These are phyloP conservation scores for Aspergillus haitiensis DNA, from an alignment of 495 filamentous ascomycete species.

Conservation along the genomic window DNA sequence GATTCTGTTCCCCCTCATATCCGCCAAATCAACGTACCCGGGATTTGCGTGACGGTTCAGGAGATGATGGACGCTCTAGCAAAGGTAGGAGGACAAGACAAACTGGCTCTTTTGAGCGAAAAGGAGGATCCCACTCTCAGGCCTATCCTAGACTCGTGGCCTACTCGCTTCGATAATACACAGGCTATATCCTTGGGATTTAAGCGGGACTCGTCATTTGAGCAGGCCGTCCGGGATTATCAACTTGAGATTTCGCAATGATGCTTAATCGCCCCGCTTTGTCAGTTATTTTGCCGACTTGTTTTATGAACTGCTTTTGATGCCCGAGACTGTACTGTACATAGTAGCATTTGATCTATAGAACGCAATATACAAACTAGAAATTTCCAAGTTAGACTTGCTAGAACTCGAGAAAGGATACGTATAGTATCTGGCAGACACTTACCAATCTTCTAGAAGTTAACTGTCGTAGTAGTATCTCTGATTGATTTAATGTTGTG, in stretches of 20 bases:
- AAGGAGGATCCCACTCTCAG: constrained; percentile 59
- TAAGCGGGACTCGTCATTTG: constrained; percentile 55
- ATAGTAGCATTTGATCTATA: constrained; percentile 4
- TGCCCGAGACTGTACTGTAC: constrained; percentile 9
- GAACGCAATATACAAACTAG: too few species aligned
- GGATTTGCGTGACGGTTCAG: constrained; percentile 65
- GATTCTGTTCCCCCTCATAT: constrained; percentile 54
- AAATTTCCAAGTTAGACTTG: too few species aligned
- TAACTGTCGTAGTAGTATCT: not conserved
- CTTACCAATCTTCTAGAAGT: not conserved
- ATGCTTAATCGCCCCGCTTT: not conserved
- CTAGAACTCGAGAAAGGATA: too few species aligned
- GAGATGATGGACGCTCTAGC: constrained; percentile 71
- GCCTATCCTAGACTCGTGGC: constrained; percentile 68
- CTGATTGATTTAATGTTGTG: not conserved
- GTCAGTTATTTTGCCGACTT: not conserved
- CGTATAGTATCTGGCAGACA: too few species aligned
- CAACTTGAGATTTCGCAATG: constrained; percentile 33
- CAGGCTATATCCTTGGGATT: constrained; percentile 60
- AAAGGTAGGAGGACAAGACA: constrained; percentile 65
- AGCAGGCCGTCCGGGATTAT: constrained; percentile 57
- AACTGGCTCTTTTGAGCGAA: constrained; percentile 58
- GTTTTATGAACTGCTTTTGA: not conserved
- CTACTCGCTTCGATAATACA: constrained; percentile 61
- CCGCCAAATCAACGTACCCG: constrained; percentile 68